phyloP scores from a whole-genome alignment of 2,329 filamentous ascomycete species.

The Neopestalotiopsis rosae region DNA sequence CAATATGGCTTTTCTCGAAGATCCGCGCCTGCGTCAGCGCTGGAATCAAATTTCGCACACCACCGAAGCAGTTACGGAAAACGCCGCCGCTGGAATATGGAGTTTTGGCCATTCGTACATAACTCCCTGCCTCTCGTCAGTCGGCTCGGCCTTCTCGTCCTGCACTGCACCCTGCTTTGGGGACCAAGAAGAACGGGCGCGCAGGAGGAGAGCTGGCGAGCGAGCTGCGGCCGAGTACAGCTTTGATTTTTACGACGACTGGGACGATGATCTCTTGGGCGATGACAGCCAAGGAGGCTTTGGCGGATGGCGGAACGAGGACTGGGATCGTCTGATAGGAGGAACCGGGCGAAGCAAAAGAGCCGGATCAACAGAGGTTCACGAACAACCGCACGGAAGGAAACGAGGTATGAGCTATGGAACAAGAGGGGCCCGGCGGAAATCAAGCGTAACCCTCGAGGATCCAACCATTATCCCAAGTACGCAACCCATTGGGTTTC shows the following conservation, averaged over 20 bases:
- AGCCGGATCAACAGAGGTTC: conserved; percentile 30
- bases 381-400: conserved; percentile 41
- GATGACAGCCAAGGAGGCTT: conserved; percentile 65
- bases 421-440: conserved; percentile 62
- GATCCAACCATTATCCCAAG: conserved; percentile 92
- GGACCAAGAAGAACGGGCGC: conserved; percentile 74
- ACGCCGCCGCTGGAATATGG: conserved; percentile 90
- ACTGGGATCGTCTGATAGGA: conserved; percentile 82
- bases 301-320: conserved; percentile 78
- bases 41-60: conserved; percentile 94
- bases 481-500: conserved; percentile 83
- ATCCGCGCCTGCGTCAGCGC: conserved; percentile 89
- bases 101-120: conserved; percentile 87
- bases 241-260: conserved; percentile 98
- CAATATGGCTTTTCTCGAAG: conserved; percentile 68
- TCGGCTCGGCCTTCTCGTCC: conserved; percentile 71
- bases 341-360: conserved; percentile 39
- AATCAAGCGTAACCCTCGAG: conserved; percentile 54
- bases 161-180: conserved; percentile 75
- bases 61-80: conserved; percentile 87
- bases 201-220: conserved; percentile 70
- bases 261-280: conserved; percentile 68
- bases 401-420: conserved; percentile 92
- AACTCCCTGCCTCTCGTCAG: conserved; percentile 75
- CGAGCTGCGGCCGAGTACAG: conserved; percentile 76